Evolutionary conservation across 2,329 filamentous ascomycete genomes (phyloP), one percentile per base, ranked within the genome.

Genomic region (Coniochaeta sp.): DNA sequence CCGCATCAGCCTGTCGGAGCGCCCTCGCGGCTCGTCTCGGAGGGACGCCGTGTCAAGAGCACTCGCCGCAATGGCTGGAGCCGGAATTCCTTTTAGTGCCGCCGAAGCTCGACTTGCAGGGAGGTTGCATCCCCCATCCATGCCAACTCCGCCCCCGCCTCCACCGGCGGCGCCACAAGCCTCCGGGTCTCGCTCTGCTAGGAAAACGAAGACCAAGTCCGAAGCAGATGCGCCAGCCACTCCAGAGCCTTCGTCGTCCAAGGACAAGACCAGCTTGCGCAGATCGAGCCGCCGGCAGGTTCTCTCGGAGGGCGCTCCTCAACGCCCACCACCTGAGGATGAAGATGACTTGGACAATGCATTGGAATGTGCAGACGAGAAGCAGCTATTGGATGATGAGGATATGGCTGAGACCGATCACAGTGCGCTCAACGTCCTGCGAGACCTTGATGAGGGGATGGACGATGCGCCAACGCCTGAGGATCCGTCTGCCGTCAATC

Each of bases 311-410:
- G 56, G 14, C 17, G 81, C 83, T n/a, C 76, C 77, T 1, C 79
- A 81, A 3, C 79, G 80, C 8, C 80, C 79, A 22, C 80, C 83
- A 8, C 80, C 81, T 1, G 78, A 81, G 47, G 82, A 87, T 17
- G 80, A 84, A 2, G 86, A 90, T 58, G 81, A 81, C 58, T 73
- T 85, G 40, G 82, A 89, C 60, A 86, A 89, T 66, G 87, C 89
- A 2, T 78, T 98, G 3, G 95, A 98, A 75, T 97, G 93, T 72
- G 93, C 92, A 8, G 93, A 98, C 70, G 93, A 98, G 75, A 89
- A 89, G 71, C 90, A 91, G 59, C 74, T 97, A 14, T 88, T 87
- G 16, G 89, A 57, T 11, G 88, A 90, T 17, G 87, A 88, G 1
- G 85, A 86, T 17, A 78, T 87, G 60, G 86, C 86, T n/a, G 56